These are phyloP conservation scores for Aspergillus hiratsukae DNA, from an alignment of 2,329 filamentous ascomycete genomes.

Conservation along the genomic window DNA sequence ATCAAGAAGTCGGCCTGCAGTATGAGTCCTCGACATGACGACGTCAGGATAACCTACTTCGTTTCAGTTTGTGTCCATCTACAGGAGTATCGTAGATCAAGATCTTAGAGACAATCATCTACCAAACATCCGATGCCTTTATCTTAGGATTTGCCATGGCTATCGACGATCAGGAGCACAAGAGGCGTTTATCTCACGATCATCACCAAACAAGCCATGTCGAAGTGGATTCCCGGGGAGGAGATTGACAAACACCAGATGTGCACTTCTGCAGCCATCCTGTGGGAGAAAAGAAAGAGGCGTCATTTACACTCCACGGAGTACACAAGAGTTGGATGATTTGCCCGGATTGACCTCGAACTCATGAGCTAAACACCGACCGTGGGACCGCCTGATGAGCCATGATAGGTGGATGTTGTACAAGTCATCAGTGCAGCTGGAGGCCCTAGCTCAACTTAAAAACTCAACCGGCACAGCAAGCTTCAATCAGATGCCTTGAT, in stretches of 20 bases:
- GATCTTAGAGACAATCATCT: not conserved
- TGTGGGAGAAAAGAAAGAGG: not conserved
- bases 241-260: not conserved
- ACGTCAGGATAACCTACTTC: not conserved
- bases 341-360: not conserved
- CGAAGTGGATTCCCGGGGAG: not conserved
- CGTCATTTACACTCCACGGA: not conserved
- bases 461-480: not conserved
- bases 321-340: not conserved
- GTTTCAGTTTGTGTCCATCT: not conserved
- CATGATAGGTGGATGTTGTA: not conserved
- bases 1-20: not conserved
- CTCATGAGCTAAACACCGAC: not conserved
- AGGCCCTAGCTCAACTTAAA: not conserved
- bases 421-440: not conserved
- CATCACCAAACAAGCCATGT: not conserved
- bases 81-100: not conserved
- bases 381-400: not conserved
- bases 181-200: not conserved
- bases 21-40: not conserved
- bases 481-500: not conserved
- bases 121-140: not conserved
- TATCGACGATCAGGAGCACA: not conserved
- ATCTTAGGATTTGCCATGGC: not conserved
- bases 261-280: not conserved